These are phyloP conservation scores for Ascochyta fabae DNA, from an alignment of 2,329 filamentous ascomycete genomes.

Conservation along the genomic window DNA sequence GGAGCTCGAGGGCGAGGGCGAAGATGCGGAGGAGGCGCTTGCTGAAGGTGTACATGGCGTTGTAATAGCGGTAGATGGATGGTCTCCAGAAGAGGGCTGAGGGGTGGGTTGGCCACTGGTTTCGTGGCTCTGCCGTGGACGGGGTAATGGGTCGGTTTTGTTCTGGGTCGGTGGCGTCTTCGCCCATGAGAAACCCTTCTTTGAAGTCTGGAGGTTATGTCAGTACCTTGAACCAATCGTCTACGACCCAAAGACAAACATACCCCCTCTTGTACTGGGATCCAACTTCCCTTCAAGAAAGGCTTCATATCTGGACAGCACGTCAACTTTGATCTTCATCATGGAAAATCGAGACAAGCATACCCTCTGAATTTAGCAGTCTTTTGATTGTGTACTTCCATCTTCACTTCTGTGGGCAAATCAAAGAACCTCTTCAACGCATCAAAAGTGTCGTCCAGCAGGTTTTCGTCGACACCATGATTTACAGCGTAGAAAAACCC, in stretches of 20 bases:
- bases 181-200: conserved; percentile 47
- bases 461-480: conserved; percentile 35
- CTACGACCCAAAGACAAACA: not conserved
- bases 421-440: conserved; percentile 42
- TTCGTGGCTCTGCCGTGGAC: conserved; percentile 26
- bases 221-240: not conserved
- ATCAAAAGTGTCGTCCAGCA: conserved; percentile 39
- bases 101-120: conserved; percentile 42
- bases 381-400: conserved; percentile 47
- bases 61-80: conserved; percentile 42
- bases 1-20: conserved; percentile 51
- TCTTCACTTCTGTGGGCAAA: conserved; percentile 41
- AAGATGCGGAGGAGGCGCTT: conserved; percentile 44
- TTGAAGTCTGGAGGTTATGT: conserved; percentile 34
- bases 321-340: not conserved
- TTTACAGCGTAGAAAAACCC: conserved; percentile 47
- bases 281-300: conserved; percentile 47
- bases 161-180: conserved; percentile 43
- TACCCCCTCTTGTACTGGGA: conserved; percentile 43
- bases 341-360: not conserved
- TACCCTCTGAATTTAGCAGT: conserved; percentile 46
- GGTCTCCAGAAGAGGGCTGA: conserved; percentile 39
- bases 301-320: conserved; percentile 26
- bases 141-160: conserved; percentile 31
- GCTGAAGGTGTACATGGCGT: conserved; percentile 39